Evolutionary conservation across 2,329 filamentous ascomycete genomes (phyloP).

Genomic region (Talaromyces amestolkiae): DNA sequence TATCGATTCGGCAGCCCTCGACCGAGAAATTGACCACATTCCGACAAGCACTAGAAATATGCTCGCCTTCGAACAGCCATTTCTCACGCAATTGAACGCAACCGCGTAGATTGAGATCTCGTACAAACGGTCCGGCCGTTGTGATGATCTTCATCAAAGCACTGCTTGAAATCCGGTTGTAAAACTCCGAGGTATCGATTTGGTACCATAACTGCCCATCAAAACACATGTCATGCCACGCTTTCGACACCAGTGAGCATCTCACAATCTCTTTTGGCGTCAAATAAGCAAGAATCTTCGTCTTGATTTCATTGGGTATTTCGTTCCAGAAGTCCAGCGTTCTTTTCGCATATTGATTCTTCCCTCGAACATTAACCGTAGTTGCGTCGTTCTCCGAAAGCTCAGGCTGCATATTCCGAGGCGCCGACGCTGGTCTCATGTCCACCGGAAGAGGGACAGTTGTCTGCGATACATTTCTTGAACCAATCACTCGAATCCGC

Average conservation of each 20-base stretch:
- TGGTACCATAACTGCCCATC: conserved; percentile 91
- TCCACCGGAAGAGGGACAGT: conserved; percentile 65
- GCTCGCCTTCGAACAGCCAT: conserved; percentile 66
- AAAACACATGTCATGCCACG: conserved; percentile 80
- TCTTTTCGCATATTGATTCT: conserved; percentile 29
- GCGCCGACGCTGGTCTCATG: conserved; percentile 47
- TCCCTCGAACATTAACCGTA: conserved; percentile 23
- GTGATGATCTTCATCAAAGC: conserved; percentile 82
- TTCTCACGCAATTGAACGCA: conserved; percentile 85
- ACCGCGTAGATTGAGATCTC: conserved; percentile 83
- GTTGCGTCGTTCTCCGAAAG: conserved; percentile 31
- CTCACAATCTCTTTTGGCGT: conserved; percentile 77
- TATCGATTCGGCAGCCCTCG: conserved; percentile 84
- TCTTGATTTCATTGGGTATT: conserved; percentile 78
- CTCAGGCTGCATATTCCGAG: conserved; percentile 36
- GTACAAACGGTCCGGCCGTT: conserved; percentile 82
- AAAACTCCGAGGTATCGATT: conserved; percentile 82
- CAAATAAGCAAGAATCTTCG: conserved; percentile 74
- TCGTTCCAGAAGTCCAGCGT: conserved; percentile 71
- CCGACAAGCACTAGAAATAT: conserved; percentile 74
- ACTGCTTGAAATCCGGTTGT: conserved; percentile 78
- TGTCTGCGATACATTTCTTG: conserved; percentile 36
- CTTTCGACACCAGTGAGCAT: conserved; percentile 71
- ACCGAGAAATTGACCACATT: conserved; percentile 86
- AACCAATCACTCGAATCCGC: conserved; percentile 54